Conservation (phyloP, 495 filamentous ascomycete species). For the Cercophora scortea region DNA sequence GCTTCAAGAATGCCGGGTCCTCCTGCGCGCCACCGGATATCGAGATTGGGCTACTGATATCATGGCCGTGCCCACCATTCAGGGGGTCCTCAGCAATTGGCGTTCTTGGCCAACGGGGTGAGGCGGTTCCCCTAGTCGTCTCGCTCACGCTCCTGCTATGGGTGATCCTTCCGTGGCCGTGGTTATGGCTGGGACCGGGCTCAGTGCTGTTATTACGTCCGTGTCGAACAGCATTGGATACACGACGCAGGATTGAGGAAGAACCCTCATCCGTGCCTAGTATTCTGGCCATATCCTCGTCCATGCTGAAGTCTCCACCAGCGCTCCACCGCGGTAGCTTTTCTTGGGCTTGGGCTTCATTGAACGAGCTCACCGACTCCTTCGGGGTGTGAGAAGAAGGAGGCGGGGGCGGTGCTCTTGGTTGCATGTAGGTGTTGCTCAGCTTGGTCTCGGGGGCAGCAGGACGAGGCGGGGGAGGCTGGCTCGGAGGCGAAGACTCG, state of each 20-base stretch:
- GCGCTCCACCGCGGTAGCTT: constrained; percentile 65
- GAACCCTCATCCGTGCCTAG: constrained; percentile 60
- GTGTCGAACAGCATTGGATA: constrained; percentile 89
- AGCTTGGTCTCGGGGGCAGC: constrained; percentile 32
- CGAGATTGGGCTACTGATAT: constrained; percentile 68
- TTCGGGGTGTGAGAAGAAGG: constrained; percentile 44
- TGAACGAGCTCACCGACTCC: constrained; percentile 46
- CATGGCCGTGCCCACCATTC: constrained; percentile 38
- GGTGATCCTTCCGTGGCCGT: constrained; percentile 19
- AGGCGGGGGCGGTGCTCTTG: constrained; percentile 52
- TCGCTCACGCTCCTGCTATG: constrained; percentile 50
- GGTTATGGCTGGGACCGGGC: constrained; percentile 33
- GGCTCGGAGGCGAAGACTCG: background rate
- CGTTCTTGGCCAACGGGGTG: constrained; percentile 63
- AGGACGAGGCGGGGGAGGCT: constrained; percentile 14
- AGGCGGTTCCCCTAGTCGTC: constrained; percentile 45
- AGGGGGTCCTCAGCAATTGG: constrained; percentile 58
- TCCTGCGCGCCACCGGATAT: constrained; percentile 50
- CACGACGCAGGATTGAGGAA: constrained; percentile 71
- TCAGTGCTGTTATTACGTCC: constrained; percentile 74
- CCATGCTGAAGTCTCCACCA: constrained; percentile 75
- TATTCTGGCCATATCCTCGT: constrained; percentile 83
- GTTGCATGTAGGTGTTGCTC: constrained; percentile 55
- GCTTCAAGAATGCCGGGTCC: constrained; percentile 63
- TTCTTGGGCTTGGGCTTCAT: constrained; percentile 32